Evolutionary conservation across 495 filamentous ascomycete species (phyloP), one percentile per base, ranked within the genome.

Genomic region (Staphylotrichum tortipilum): DNA sequence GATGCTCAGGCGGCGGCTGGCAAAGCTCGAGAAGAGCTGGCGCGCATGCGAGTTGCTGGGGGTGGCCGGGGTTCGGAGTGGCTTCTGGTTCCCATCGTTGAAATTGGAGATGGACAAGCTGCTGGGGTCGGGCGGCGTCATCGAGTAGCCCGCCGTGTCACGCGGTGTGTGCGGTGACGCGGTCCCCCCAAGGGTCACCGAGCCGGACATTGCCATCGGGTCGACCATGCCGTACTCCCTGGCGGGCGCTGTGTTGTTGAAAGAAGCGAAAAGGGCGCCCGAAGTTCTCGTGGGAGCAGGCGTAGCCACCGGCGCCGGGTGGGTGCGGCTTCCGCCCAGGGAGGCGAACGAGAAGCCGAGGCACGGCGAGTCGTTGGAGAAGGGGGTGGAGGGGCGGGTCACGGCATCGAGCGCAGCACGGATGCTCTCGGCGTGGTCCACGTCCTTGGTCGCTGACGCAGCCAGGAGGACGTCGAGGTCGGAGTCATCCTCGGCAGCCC

Each of bases 91-190:
- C 31, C 69, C 65, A 50, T 72, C 67, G 10, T 59, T 55, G 14
- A 54, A 49, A 46, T 71, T 68, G 6, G 85, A 89, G 46, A 94
- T 89, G 2, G 88, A 88, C 18, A 92, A 67, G 18, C 78, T 78
- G 63, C 85, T 94, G 1, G 87, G 81, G 61, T 95, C 88, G n/a
- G 84, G 86, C 18, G 85, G 84, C 22, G 80, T 70, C 58, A 88
- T 74, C 38, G 73, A 40, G 8, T 46, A 72, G 42, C 88, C 87
- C 53, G 77, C 78, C 1, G 89, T 72, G 46, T 89, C 88, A 52
- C 78, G 80, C 1, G 91, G 91, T 1, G 91, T 97, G 43, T 73
- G 85, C 30, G 91, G 91, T 4, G 87, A 83, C 3, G 69, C 65
- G 47, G 68, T 75, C 38, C 79, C 70, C 50, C n/a, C n/a, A n/a